phyloP scores from a whole-genome alignment of 2,329 filamentous ascomycete species.

The Cadophora gregata region DNA sequence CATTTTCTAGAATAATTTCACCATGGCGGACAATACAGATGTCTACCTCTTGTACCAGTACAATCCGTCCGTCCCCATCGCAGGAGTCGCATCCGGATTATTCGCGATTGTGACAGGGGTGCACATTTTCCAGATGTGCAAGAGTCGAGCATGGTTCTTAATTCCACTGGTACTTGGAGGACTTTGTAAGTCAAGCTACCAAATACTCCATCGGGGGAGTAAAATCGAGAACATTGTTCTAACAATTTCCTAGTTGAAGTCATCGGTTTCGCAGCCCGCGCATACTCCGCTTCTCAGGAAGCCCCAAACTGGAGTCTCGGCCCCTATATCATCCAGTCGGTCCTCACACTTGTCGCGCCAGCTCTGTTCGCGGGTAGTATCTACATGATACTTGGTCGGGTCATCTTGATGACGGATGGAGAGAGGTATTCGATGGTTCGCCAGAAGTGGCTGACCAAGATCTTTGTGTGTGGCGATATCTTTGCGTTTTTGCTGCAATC shows the following conservation, averaged over 20 bases:
- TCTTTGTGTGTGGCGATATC: constrained; percentile 52
- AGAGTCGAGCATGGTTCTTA: constrained; percentile 55
- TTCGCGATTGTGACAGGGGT: constrained; percentile 18
- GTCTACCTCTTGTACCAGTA: constrained; percentile 7
- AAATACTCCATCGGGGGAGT: no score
- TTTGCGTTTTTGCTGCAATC: constrained; percentile 49
- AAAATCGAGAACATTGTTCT: no score
- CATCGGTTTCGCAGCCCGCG: constrained; percentile 45
- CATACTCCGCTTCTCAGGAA: constrained; percentile 32
- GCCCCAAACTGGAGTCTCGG: constrained; percentile 32
- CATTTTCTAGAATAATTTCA: no score
- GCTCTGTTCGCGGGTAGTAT: constrained; percentile 48
- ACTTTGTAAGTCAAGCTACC: constrained; percentile 52
- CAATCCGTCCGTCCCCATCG: background rate
- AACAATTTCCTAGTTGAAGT: constrained; percentile 46
- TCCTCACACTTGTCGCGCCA: constrained; percentile 48
- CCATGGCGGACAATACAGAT: background rate
- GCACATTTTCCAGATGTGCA: constrained; percentile 48
- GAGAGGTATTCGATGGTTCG: constrained; percentile 45
- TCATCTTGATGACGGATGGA: constrained; percentile 45
- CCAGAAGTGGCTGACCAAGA: constrained; percentile 45
- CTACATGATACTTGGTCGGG: constrained; percentile 48
- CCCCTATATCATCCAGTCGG: constrained; percentile 45
- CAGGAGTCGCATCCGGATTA: background rate
- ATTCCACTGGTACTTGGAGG: constrained; percentile 56